A percentile compares a stretch with the other conserved stretches of the same genome.
phyloP scores from a whole-genome alignment of 495 filamentous ascomycete species.

The Lindgomyces ingoldianus region DNA sequence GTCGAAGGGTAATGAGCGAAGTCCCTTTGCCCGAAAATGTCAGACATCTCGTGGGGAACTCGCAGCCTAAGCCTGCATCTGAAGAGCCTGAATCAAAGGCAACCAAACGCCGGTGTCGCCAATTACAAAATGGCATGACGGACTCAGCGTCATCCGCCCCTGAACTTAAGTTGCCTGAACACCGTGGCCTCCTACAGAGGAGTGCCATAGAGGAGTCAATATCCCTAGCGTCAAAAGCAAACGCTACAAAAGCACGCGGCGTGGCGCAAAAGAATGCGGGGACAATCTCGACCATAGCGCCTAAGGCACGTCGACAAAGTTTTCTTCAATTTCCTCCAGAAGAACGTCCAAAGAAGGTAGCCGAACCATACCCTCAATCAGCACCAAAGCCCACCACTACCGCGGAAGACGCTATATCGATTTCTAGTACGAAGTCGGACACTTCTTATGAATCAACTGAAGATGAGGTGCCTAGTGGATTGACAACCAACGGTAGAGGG shows the following conservation, averaged over 20 bases:
- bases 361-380: not conserved
- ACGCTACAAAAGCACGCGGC: not conserved
- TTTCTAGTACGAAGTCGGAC: not conserved
- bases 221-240: not conserved
- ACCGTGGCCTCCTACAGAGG: not conserved
- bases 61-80: not conserved
- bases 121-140: not conserved
- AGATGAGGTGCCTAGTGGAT: not conserved
- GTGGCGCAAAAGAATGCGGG: not conserved
- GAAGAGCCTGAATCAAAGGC: not conserved
- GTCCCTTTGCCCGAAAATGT: conserved; percentile 3
- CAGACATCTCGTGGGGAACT: not conserved
- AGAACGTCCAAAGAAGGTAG: not conserved
- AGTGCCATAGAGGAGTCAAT: not conserved
- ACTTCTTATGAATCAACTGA: conserved; percentile 3
- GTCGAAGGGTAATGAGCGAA: not conserved
- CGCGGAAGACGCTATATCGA: not conserved
- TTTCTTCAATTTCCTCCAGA: not conserved
- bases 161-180: not conserved
- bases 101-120: not conserved
- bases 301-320: not conserved
- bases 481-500: not conserved
- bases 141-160: not conserved
- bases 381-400: not conserved
- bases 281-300: not conserved